phyloP scores from a whole-genome alignment of 345 rosid genomes.

The Arabidopsis suecica region DNA sequence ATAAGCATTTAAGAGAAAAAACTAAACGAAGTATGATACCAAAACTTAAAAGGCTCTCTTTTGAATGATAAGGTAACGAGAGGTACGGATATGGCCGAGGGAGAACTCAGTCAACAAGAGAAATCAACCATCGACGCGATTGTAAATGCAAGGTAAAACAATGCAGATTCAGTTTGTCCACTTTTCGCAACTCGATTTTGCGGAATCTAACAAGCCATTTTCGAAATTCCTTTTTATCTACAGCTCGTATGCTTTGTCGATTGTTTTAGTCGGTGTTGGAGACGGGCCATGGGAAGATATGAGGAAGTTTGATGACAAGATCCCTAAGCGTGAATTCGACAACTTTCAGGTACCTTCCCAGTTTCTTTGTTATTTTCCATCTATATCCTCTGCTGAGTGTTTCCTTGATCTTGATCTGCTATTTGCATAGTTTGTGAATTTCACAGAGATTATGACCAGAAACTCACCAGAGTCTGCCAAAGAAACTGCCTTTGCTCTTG shows the following conservation, averaged over 20 bases:
- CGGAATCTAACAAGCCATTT: neutral
- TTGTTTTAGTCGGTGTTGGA: conserved; percentile 80
- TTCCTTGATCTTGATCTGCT: conserved; percentile 22
- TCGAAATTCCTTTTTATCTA: neutral
- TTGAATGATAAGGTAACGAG: conserved; percentile 61
- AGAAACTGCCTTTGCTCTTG: conserved; percentile 89
- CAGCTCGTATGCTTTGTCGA: conserved; percentile 69
- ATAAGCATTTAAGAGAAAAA: neutral
- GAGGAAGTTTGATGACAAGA: conserved; percentile 75
- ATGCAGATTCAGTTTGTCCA: neutral
- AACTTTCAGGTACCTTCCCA: conserved; percentile 64
- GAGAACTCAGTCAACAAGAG: conserved; percentile 68
- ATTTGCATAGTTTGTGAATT: conserved; percentile 76
- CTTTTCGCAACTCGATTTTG: neutral
- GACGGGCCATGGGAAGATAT: conserved; percentile 90
- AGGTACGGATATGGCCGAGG: conserved; percentile 49
- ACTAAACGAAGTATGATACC: neutral
- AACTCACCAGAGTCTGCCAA: conserved; percentile 50
- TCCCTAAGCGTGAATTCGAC: conserved; percentile 72
- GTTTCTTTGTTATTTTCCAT: neutral
- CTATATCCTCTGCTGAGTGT: neutral
- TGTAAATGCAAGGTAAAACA: conserved; percentile 62
- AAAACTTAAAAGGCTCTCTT: neutral
- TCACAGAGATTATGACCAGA: conserved; percentile 72
- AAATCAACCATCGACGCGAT: conserved; percentile 61